Base-by-base conservation (phyloP, 164 flowering plant genomes). In the Cinnamomum chago region DNA sequence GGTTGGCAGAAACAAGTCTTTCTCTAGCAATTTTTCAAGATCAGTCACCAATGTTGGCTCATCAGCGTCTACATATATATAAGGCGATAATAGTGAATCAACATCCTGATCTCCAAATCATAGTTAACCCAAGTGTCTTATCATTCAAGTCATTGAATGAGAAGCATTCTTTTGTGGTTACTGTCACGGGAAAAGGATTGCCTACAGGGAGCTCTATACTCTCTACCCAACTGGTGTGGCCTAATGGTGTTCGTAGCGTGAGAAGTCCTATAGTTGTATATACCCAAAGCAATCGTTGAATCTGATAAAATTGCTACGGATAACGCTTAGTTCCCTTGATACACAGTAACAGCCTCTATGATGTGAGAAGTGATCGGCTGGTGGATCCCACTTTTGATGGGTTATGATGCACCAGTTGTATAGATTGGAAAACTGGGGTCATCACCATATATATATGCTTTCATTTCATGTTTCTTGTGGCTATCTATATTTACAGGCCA, bases 191-290 rank as follows among this genome's bases (percentile, higher is more conserved):
- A 3, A 33, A 33, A 33, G 64, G 67, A 6, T 27, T 75, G 14
- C 62, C 52, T 64, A 62, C 0, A 71, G 67, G 10, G 1, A 50
- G 73, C 0, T 24, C 20, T 23, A 18, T 77, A 2, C 7, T 82
- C 7, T 83, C 89, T 1, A 86, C 84, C 7, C 73, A 75, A 9
- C 76, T 92, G 0, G 87, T 79, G 58, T 92, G 97, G 97, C 76
- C 58, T 11, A 89, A 88, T 74, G 65, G 94, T 33, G 28, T 27
- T 27, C 28, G 2, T 27, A 27, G 28, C 28, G 3, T 2, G 28
- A 27, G 28, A 27, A 27, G 28, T 27, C 28, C 28, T 27, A 27
- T 27, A 27, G 3, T 27, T 27, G 28, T 27, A 27, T 27, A 27
- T 27, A 27, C 28, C 28, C 28, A 27, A 27, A 27, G 28, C 28